phyloP scores from a whole-genome alignment of 768 basidiomycete species.

The Cystobasidium onofrii region DNA sequence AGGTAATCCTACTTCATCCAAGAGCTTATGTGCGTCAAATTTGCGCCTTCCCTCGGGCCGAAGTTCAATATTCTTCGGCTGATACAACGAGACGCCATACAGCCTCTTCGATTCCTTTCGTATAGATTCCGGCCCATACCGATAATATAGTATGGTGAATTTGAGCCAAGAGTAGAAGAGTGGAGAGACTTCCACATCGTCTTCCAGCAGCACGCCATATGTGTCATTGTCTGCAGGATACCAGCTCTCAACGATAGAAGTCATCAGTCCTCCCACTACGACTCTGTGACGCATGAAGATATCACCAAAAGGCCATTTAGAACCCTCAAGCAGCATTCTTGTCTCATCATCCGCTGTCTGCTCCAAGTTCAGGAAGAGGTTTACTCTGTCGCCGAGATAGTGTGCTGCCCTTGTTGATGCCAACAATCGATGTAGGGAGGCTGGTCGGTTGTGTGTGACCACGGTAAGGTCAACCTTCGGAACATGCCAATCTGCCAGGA shows the following conservation, averaged over 20 bases:
- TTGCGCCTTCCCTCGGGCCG: constrained; percentile 58
- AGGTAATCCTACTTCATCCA: constrained; percentile 47
- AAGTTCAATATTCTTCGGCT: constrained; percentile 72
- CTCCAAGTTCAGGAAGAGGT: constrained; percentile 65
- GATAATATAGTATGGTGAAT: constrained; percentile 66
- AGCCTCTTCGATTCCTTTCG: constrained; percentile 51
- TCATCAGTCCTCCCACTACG: constrained; percentile 67
- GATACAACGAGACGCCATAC: constrained; percentile 77
- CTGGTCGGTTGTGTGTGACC: constrained; percentile 68
- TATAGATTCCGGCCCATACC: constrained; percentile 59
- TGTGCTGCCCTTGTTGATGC: constrained; percentile 54
- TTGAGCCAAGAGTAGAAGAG: constrained; percentile 79
- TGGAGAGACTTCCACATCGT: constrained; percentile 76
- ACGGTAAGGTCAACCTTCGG: constrained; percentile 64
- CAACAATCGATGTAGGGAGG: constrained; percentile 62
- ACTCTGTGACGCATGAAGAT: constrained; percentile 63
- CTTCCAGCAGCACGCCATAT: constrained; percentile 73
- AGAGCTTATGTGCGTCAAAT: constrained; percentile 61
- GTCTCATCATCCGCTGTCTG: constrained; percentile 63
- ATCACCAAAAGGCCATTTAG: constrained; percentile 58
- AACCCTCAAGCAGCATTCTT: constrained; percentile 50
- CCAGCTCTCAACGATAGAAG: constrained; percentile 83
- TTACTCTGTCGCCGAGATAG: constrained; percentile 63
- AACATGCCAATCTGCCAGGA: constrained; percentile 60
- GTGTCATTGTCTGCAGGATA: constrained; percentile 65